Evolutionary conservation across 176 grass and related monocot genomes (phyloP), one percentile per base, ranked within the genome.

Genomic region (Aegilops tauschii): DNA sequence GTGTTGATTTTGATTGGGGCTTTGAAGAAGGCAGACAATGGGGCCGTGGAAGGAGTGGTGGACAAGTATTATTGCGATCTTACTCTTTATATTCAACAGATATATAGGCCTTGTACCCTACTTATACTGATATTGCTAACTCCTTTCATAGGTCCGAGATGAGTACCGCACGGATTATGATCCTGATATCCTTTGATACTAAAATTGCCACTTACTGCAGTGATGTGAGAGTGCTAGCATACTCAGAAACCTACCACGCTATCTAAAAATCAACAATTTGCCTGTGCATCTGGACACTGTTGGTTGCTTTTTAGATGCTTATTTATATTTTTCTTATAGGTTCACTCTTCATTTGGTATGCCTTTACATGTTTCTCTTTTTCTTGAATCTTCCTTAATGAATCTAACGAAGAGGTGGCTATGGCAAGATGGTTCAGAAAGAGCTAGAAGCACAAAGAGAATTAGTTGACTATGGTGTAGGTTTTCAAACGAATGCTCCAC

Each of bases 91-190:
- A 23, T 62, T 76, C 31, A 78, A 72, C 30, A 59, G 25, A 32
- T 74, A 29, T 65, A 18, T 78, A 65, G 23, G 30, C 13, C 9
- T 47, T 85, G 25, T 77, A 78, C 39, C 61, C 37, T 20, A n/a
- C 80, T 82, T 42, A 35, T 85, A 65, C 72, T 88, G 32, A 88
- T 78, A 85, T 42, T 69, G 4, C 27, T 36, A 76, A 17, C 80
- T 91, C 31, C 36, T 73, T 90, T 69, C 8, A 63, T 80, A 92
- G 92, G 92, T 97, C 56, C 89, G 97, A 84, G 97, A 99, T 80
- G 97, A 99, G 78, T 99, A 99, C 77, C 97, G 97, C 59, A 96
- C 97, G 4, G 97, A 99, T 88, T 99, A 99, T 78, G 97, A 99
- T 88, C 97, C 97, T 77, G 97, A 95, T 84, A 91, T 91, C 90